Percentiles rank a stretch among this genome's conserved stretches.
phyloP scores from a whole-genome alignment of 2,329 filamentous ascomycete genomes.

The Aureobasidium leucospermi region DNA sequence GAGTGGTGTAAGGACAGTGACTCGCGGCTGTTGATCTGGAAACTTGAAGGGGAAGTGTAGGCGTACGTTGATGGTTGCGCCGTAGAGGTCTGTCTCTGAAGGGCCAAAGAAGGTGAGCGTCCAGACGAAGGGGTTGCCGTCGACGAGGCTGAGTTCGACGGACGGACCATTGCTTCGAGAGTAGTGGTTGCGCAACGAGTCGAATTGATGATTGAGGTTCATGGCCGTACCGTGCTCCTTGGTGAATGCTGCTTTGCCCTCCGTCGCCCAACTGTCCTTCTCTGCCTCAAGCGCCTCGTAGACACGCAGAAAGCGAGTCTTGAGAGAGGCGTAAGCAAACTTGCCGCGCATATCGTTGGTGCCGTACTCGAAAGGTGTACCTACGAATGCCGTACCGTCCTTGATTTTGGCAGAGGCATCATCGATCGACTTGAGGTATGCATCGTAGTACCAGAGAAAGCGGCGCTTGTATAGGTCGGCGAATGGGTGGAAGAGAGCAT shows the following conservation, averaged over 20 bases:
- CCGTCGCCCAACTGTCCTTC: slow-evolving; percentile 59
- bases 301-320: slow-evolving; percentile 60
- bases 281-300: slow-evolving; percentile 66
- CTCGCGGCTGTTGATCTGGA: slow-evolving; percentile 79
- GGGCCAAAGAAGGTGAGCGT: slow-evolving; percentile 79
- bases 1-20: slow-evolving; percentile 69
- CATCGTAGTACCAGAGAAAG: slow-evolving; percentile 93
- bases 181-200: slow-evolving; percentile 71
- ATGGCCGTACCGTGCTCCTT: slow-evolving; percentile 58
- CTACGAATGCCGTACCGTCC: slow-evolving; percentile 58
- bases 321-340: slow-evolving; percentile 73
- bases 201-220: slow-evolving; percentile 75
- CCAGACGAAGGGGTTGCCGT: slow-evolving; percentile 88
- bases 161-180: slow-evolving; percentile 59
- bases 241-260: slow-evolving; percentile 55
- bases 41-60: slow-evolving; percentile 77
- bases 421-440: slow-evolving; percentile 66
- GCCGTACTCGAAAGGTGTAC: slow-evolving; percentile 78
- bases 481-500: slow-evolving; percentile 73
- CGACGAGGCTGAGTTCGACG: slow-evolving; percentile 66
- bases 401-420: slow-evolving; percentile 55
- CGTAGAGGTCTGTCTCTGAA: slow-evolving; percentile 89
- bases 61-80: slow-evolving; percentile 76
- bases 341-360: slow-evolving; percentile 79
- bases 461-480: slow-evolving; percentile 82